A percentile compares a stretch with the other conserved stretches of the same genome.
Evolutionary conservation across 202 grass and related monocot species (phyloP).

Genomic region (Schoenoplectus triqueter): DNA sequence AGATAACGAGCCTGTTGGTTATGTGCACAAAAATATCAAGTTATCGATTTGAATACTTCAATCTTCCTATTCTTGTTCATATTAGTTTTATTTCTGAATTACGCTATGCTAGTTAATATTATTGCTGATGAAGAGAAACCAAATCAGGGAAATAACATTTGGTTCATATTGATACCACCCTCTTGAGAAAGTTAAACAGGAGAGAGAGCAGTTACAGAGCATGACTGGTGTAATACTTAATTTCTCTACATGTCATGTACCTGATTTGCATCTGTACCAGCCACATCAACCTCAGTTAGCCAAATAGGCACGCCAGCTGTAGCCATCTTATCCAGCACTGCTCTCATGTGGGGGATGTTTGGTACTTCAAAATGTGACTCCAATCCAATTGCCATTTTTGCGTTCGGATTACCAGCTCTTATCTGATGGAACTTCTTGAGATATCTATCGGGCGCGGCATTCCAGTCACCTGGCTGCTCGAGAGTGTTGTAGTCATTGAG

Average conservation of each 20-base stretch:
- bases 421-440: slow-evolving; percentile 58
- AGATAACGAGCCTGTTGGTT: slow-evolving; percentile 54
- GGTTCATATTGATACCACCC: slow-evolving; percentile 5
- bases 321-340: slow-evolving; percentile 63
- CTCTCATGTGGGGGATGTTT: slow-evolving; percentile 73
- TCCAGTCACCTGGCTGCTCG: slow-evolving; percentile 63
- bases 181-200: not conserved
- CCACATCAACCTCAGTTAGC: slow-evolving; percentile 88
- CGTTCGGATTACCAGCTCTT: slow-evolving; percentile 40
- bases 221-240: not conserved
- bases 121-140: not conserved
- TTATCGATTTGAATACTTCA: not conserved
- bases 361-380: slow-evolving; percentile 70
- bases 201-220: not conserved
- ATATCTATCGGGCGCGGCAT: slow-evolving; percentile 55
- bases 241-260: slow-evolving; percentile 18
- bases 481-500: slow-evolving; percentile 92
- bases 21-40: not conserved
- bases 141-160: not conserved
- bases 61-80: not conserved
- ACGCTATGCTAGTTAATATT: not conserved
- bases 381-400: slow-evolving; percentile 71
- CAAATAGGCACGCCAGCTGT: slow-evolving; percentile 62
- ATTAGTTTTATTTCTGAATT: not conserved
- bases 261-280: slow-evolving; percentile 42